A percentile compares a stretch with the other conserved stretches of the same genome.
phyloP scores from a whole-genome alignment of 345 rosid species.

The Microthlaspi erraticum region DNA sequence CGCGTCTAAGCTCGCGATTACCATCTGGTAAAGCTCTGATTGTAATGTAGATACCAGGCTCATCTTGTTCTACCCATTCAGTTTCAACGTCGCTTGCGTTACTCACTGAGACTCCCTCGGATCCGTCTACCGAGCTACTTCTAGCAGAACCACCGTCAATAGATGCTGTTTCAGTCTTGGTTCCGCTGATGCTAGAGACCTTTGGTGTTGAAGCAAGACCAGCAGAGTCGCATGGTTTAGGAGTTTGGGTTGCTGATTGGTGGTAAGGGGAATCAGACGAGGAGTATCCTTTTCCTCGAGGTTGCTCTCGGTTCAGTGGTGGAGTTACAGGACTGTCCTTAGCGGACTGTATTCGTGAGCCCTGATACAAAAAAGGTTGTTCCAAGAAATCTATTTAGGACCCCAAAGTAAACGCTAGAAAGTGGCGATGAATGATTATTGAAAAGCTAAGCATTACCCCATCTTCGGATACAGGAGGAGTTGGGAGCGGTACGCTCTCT shows the following conservation, averaged over 20 bases:
- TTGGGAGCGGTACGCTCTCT: conserved; percentile 69
- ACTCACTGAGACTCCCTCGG: conserved; percentile 82
- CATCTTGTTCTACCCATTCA: conserved; percentile 96
- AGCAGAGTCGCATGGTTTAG: conserved; percentile 49
- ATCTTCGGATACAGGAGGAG: conserved; percentile 75
- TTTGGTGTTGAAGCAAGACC: conserved; percentile 74
- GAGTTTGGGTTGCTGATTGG: conserved; percentile 46
- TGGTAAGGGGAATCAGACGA: conserved; percentile 74
- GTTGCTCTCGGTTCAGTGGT: conserved; percentile 64
- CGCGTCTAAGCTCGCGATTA: conserved; percentile 81
- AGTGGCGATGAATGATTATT: neutral
- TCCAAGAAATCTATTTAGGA: conserved; percentile 6
- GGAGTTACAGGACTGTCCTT: conserved; percentile 79
- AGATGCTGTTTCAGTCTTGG: conserved; percentile 80
- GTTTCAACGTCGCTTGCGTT: conserved; percentile 86
- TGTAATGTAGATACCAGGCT: conserved; percentile 88
- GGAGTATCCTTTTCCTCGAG: conserved; percentile 60
- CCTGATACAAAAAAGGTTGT: conserved; percentile 49
- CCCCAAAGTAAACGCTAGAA: neutral
- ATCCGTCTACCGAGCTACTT: conserved; percentile 70
- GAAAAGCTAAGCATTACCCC: conserved; percentile 52
- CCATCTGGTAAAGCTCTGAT: conserved; percentile 78
- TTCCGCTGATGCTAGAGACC: conserved; percentile 66
- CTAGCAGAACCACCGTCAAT: conserved; percentile 73
- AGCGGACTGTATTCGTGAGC: conserved; percentile 60